Evolutionary conservation across 768 basidiomycete species (phyloP).

Genomic region (Calocybe gangraenosa): DNA sequence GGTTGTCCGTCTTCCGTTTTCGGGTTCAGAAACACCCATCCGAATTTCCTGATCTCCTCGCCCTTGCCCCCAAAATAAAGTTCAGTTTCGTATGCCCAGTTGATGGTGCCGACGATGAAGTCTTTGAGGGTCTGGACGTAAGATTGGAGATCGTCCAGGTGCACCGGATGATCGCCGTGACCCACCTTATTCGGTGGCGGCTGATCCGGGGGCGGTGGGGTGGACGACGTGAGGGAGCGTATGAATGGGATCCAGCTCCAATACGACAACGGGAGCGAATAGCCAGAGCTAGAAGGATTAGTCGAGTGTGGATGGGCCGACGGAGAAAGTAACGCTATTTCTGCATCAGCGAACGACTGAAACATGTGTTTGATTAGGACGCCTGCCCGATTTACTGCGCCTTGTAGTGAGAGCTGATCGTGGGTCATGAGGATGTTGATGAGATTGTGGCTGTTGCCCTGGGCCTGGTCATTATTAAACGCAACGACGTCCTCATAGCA

Average conservation of each 20-base stretch:
- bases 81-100: slow-evolving; percentile 65
- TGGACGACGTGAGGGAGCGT: slow-evolving; percentile 4
- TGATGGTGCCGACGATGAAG: slow-evolving; percentile 52
- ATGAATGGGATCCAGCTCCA: slow-evolving; percentile 14
- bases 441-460: slow-evolving; percentile 37
- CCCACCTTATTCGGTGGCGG: neutral
- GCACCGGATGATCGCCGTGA: slow-evolving; percentile 12
- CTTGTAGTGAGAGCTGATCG: slow-evolving; percentile 42
- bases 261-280: slow-evolving; percentile 13
- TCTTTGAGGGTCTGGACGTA: slow-evolving; percentile 53
- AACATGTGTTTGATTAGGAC: slow-evolving; percentile 34
- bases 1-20: too few species aligned
- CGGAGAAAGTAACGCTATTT: slow-evolving; percentile 17
- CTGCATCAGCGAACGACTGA: slow-evolving; percentile 27
- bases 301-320: slow-evolving; percentile 16
- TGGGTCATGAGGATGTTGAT: slow-evolving; percentile 45
- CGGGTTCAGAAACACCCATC: slow-evolving; percentile 64
- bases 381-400: slow-evolving; percentile 40
- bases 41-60: slow-evolving; percentile 53
- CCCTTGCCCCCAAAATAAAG: slow-evolving; percentile 56
- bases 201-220: neutral
- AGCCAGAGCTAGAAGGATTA: slow-evolving; percentile 13
- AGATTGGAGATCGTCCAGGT: slow-evolving; percentile 14
- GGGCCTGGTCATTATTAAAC: slow-evolving; percentile 42
- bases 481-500: slow-evolving; percentile 51